Conservation (phyloP, 139 green algal genomes). For the Coccomyxa sp. region DNA sequence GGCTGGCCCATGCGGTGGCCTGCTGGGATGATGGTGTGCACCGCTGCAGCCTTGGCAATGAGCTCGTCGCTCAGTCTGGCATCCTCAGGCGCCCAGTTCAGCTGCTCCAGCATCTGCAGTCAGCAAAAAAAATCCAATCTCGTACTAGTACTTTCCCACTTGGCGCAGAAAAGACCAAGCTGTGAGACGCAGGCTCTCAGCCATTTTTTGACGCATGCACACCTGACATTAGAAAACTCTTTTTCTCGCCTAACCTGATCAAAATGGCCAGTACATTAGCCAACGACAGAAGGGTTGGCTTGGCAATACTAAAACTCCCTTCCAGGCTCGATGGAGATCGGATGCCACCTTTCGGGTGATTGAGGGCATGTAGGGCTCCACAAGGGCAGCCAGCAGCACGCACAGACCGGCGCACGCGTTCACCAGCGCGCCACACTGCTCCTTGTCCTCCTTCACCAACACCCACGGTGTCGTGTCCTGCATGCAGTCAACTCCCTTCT, state of each 20-base stretch:
- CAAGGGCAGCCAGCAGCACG: slow-evolving; percentile 71
- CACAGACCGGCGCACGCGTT: slow-evolving; percentile 72
- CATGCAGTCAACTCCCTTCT: slow-evolving; percentile 3
- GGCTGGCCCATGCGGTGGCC: slow-evolving; percentile 67
- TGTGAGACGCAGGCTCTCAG: too few species aligned
- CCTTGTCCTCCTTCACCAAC: slow-evolving; percentile 53
- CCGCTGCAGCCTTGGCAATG: slow-evolving; percentile 18
- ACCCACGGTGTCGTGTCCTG: slow-evolving; percentile 64
- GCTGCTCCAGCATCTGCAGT: slow-evolving; percentile 48
- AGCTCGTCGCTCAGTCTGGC: slow-evolving; percentile 42
- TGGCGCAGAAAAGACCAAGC: too few species aligned
- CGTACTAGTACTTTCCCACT: too few species aligned
- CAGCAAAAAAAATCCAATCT: background rate
- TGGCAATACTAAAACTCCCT: background rate
- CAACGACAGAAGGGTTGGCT: too few species aligned
- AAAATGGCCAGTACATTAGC: too few species aligned
- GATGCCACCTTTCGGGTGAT: slow-evolving; percentile 35
- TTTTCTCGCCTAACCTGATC: too few species aligned
- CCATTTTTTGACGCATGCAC: too few species aligned
- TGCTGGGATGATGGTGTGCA: slow-evolving; percentile 50
- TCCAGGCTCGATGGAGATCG: background rate
- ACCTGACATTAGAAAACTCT: too few species aligned
- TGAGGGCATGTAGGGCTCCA: slow-evolving; percentile 90
- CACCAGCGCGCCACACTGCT: slow-evolving; percentile 52
- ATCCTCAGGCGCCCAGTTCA: slow-evolving; percentile 19